A percentile compares a stretch with the other conserved stretches of the same genome.
Evolutionary conservation across 1,284 basidiomycete genomes (phyloP).

Genomic region (Tremellales sp.): DNA sequence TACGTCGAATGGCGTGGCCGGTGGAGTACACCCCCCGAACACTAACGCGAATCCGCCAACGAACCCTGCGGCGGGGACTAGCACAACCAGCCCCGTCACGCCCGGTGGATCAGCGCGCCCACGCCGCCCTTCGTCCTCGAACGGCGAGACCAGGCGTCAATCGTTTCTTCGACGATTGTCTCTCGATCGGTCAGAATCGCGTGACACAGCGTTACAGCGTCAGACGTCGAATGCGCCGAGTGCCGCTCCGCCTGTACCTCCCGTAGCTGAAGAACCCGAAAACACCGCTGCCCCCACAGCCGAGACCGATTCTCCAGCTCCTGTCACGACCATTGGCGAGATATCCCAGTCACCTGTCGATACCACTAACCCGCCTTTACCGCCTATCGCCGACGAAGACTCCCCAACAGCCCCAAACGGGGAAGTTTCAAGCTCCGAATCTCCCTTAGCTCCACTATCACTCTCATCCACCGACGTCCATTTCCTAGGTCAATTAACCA

Average conservation of each 20-base stretch:
- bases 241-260: not conserved
- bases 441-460: slow-evolving; percentile 6
- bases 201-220: not conserved
- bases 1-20: no score
- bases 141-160: not conserved
- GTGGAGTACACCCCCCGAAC: not conserved
- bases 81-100: not conserved
- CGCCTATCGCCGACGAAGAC: not conserved
- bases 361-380: no score
- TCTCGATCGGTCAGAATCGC: not conserved
- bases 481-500: slow-evolving; percentile 21
- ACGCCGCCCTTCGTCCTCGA: not conserved
- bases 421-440: not conserved
- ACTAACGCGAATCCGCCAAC: not conserved
- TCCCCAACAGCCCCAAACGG: not conserved
- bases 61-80: not conserved
- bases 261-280: not conserved
- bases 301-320: no score
- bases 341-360: no score
- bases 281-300: not conserved
- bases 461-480: slow-evolving; percentile 31
- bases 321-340: no score
- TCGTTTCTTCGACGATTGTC: not conserved
- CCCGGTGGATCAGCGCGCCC: not conserved
- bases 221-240: not conserved